Evolutionary conservation across 2,329 filamentous ascomycete genomes (phyloP), one percentile per base, ranked within the genome.

Genomic region (Pseudopyricularia cyperi): DNA sequence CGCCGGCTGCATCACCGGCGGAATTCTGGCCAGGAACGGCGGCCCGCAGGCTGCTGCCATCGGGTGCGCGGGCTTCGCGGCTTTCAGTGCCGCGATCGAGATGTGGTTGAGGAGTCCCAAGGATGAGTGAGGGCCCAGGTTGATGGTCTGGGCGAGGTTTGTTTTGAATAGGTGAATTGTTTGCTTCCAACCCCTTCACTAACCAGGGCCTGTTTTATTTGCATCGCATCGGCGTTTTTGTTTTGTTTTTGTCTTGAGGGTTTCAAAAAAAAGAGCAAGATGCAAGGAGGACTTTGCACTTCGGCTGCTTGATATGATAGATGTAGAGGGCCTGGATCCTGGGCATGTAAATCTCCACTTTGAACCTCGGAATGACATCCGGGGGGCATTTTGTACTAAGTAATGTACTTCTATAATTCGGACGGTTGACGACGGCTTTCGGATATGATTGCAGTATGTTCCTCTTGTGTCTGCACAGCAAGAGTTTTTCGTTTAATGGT

Each of bases 11-110:
- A 72, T 96, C 52, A 96, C 93, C 9, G 93, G 93, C 15, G 93
- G 88, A 17, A 86, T 93, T 52, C 69, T 98, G 57, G 91, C 89
- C 48, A 82, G 86, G 56, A 87, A 85, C 60, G 91, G 87, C 1
- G 93, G 93, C 0, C 93, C 93, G 7, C 87, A 93, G 70, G 93
- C 91, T 32, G 86, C 88, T 49, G 84, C 82, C 2, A 76, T 94
- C 4, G 93, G 93, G 1, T 97, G 91, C 67, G 86, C 82, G 12
- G 93, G 91, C 1, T 98, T 98, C 68, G 93, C 93, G 53, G 90
- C 88, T 1, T 97, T 97, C 61, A 87, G 82, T 65, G 82, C 87
- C 14, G 91, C 90, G 1, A 96, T 97, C 65, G 91, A 97, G 74
- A 82, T 81, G 34, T 96, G 89, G 65, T 88, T 96, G 88, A 72